Evolutionary conservation across 208 protist genomes (phyloP).

Genomic region (Polymyxa betae): DNA sequence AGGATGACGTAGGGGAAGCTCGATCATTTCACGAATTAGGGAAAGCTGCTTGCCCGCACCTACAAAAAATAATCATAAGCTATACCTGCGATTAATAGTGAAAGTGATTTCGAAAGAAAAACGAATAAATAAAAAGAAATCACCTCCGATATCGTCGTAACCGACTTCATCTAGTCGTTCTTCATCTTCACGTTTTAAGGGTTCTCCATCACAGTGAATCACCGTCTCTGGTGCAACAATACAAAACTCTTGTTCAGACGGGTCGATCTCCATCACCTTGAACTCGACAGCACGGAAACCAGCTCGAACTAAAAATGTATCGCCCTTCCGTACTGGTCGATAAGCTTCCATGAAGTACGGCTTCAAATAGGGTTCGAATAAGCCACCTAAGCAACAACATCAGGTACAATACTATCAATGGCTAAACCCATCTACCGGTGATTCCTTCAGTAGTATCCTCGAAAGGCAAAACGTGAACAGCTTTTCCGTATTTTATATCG

Average conservation of each 20-base stretch:
- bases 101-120: background rate
- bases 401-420: constrained; percentile 58
- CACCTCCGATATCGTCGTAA: constrained; percentile 99
- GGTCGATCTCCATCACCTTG: constrained; percentile 99
- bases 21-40: constrained; percentile 90
- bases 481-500: constrained; percentile 96
- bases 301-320: constrained; percentile 93
- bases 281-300: constrained; percentile 99
- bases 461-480: constrained; percentile 98
- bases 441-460: constrained; percentile 99
- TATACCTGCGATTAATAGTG: constrained; percentile 15
- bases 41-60: constrained; percentile 29
- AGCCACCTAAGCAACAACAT: constrained; percentile 81
- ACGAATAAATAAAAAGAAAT: constrained; percentile 62
- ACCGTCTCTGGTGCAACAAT: constrained; percentile 93
- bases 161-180: constrained; percentile 83
- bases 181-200: constrained; percentile 98
- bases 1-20: constrained; percentile 98
- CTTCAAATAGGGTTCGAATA: constrained; percentile 99
- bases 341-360: constrained; percentile 99
- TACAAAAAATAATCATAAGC: background rate
- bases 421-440: background rate
- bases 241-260: constrained; percentile 69
- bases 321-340: constrained; percentile 97
- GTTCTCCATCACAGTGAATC: constrained; percentile 99